Percentiles rank a stretch among this genome's conserved stretches.
These are phyloP conservation scores for Trichoderma orchidacearum DNA, from an alignment of 495 filamentous ascomycete genomes.

Conservation along the genomic window DNA sequence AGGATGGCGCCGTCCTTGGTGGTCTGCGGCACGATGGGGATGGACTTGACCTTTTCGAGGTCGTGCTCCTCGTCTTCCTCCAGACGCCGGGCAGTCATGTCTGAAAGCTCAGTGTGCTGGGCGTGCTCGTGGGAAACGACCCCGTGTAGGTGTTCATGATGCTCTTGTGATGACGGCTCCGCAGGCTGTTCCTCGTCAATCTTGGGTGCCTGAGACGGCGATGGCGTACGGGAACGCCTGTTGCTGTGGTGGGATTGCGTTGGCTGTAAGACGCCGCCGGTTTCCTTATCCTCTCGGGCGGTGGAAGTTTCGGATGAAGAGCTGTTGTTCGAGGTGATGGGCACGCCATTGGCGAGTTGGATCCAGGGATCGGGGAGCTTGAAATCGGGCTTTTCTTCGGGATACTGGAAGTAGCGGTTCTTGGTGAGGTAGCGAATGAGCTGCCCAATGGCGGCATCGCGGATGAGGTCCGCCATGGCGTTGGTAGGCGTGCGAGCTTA, in stretches of 20 bases:
- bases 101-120: slow-evolving; percentile 4
- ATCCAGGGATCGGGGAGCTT: slow-evolving; percentile 33
- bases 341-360: slow-evolving; percentile 12
- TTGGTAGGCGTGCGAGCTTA: not conserved
- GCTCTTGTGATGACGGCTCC: not conserved
- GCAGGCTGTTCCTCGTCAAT: not conserved
- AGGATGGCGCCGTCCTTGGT: slow-evolving; percentile 36
- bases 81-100: slow-evolving; percentile 26
- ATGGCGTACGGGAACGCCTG: not conserved
- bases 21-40: slow-evolving; percentile 28
- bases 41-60: slow-evolving; percentile 29
- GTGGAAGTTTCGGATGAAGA: slow-evolving; percentile 12
- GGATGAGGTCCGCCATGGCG: slow-evolving; percentile 15
- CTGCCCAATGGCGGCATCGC: slow-evolving; percentile 42
- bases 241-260: not conserved
- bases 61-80: slow-evolving; percentile 27
- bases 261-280: not conserved
- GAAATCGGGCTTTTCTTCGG: slow-evolving; percentile 39
- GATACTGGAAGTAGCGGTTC: slow-evolving; percentile 38
- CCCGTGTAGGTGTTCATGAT: not conserved
- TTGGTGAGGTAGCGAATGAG: slow-evolving; percentile 33
- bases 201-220: not conserved
- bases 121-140: not conserved
- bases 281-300: slow-evolving; percentile 14
- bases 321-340: slow-evolving; percentile 3